Evolutionary conservation across 257 asterid genomes (phyloP).

Genomic region (Catharanthus roseus): DNA sequence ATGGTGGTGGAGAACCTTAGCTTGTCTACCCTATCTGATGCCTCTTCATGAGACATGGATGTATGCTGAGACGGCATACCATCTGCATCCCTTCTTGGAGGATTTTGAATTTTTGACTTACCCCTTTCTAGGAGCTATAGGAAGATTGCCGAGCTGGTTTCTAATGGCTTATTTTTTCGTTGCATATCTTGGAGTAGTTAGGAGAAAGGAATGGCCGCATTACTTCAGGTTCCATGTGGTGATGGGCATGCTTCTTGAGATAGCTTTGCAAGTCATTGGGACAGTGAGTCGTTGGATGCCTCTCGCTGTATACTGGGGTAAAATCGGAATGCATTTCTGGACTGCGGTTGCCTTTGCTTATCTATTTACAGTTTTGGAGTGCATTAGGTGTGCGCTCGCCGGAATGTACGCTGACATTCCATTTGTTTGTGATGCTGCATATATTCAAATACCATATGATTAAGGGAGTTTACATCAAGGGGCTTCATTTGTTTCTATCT

Average conservation of each 20-base stretch:
- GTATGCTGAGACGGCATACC: constrained; percentile 79
- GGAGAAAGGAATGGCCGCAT: constrained; percentile 95
- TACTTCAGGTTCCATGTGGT: constrained; percentile 88
- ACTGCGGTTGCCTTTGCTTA: constrained; percentile 56
- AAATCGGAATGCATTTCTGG: constrained; percentile 89
- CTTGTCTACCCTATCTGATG: constrained; percentile 87
- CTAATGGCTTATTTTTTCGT: constrained; percentile 78
- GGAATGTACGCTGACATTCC: constrained; percentile 94
- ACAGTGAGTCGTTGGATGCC: constrained; percentile 91
- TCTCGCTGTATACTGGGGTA: constrained; percentile 69
- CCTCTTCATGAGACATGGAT: constrained; percentile 93
- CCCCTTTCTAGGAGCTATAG: constrained; percentile 60
- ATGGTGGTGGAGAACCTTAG: constrained; percentile 90
- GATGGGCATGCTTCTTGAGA: constrained; percentile 90
- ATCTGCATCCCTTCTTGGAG: constrained; percentile 71
- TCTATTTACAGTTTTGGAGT: constrained; percentile 75
- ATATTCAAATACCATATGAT: constrained; percentile 81
- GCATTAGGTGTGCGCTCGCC: constrained; percentile 69
- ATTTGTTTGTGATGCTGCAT: constrained; percentile 86
- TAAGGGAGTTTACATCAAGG: constrained; percentile 20
- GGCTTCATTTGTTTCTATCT: too few species aligned
- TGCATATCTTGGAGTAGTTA: constrained; percentile 80
- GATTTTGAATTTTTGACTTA: constrained; percentile 60
- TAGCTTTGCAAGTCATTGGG: constrained; percentile 73
- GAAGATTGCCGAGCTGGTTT: constrained; percentile 79